These are phyloP conservation scores for Coniosporium apollinis DNA, from an alignment of 495 filamentous ascomycete species.

Conservation along the genomic window DNA sequence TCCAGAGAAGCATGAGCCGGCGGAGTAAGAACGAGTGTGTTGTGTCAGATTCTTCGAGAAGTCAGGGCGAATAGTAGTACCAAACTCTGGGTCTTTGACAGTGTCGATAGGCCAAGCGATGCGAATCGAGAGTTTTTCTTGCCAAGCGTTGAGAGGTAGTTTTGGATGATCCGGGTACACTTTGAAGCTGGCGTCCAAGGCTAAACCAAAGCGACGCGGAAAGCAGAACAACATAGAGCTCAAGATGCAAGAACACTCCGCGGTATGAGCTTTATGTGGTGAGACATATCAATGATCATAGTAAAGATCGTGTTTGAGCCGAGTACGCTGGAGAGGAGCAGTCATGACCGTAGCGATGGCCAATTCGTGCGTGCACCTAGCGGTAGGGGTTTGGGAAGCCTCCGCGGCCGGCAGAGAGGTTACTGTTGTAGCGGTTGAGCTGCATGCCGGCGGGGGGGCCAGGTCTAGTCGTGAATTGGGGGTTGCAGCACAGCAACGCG, in stretches of 20 bases:
- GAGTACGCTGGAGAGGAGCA: background rate
- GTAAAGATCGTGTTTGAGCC: background rate
- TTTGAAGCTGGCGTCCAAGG: background rate
- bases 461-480: slow-evolving; percentile 65
- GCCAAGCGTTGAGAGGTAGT: background rate
- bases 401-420: slow-evolving; percentile 24
- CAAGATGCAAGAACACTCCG: background rate
- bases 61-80: too few relatives aligned
- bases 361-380: too few relatives aligned
- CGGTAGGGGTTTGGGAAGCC: background rate
- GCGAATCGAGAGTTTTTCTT: too few relatives aligned
- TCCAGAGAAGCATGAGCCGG: too few relatives aligned
- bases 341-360: background rate
- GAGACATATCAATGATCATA: background rate
- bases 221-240: background rate
- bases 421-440: slow-evolving; percentile 41
- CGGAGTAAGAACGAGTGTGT: too few relatives aligned
- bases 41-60: too few relatives aligned
- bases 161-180: too few relatives aligned
- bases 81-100: too few relatives aligned
- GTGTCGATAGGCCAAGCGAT: too few relatives aligned
- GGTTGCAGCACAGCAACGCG: slow-evolving; percentile 97
- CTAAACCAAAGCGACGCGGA: background rate
- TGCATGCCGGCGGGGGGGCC: slow-evolving; percentile 59
- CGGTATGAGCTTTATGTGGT: slow-evolving; percentile 2